Conservation (phyloP, 352 stramenopile genomes). For the Phytophthora cajani region DNA sequence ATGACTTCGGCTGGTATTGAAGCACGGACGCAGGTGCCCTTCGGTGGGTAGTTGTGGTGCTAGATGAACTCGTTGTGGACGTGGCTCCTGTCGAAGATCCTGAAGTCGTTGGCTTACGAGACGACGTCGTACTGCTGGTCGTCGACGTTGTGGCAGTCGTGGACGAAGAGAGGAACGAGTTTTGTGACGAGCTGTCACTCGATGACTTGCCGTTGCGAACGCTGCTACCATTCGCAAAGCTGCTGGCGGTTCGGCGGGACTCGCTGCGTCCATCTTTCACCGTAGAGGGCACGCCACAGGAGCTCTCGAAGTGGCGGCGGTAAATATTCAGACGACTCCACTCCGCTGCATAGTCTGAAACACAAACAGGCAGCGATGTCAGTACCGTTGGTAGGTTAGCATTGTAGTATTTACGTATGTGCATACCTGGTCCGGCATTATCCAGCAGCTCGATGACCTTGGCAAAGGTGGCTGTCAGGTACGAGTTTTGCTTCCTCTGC, state of each 20-base stretch:
- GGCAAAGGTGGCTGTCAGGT: slow-evolving; percentile 59
- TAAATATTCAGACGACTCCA: slow-evolving; percentile 84
- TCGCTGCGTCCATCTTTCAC: slow-evolving; percentile 45
- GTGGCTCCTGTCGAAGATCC: slow-evolving; percentile 15
- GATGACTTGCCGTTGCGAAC: slow-evolving; percentile 19
- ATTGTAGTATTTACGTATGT: not conserved
- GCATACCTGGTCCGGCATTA: slow-evolving; percentile 59
- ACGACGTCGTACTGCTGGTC: slow-evolving; percentile 10
- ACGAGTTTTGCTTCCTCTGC: slow-evolving; percentile 73
- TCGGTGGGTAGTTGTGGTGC: slow-evolving; percentile 15
- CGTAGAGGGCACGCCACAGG: slow-evolving; percentile 65
- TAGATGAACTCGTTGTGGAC: slow-evolving; percentile 25
- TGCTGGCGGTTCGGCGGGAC: slow-evolving; percentile 19
- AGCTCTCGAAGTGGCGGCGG: slow-evolving; percentile 79
- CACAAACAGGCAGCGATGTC: not conserved
- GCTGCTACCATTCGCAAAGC: slow-evolving; percentile 17
- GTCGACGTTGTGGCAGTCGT: slow-evolving; percentile 25
- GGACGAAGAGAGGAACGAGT: slow-evolving; percentile 32
- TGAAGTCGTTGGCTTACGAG: slow-evolving; percentile 24
- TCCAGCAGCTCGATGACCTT: slow-evolving; percentile 75
- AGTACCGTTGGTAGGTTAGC: not conserved
- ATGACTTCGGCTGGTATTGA: slow-evolving; percentile 81
- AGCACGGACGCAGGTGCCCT: slow-evolving; percentile 49
- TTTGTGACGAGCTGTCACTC: slow-evolving; percentile 21
- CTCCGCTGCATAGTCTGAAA: slow-evolving; percentile 68